Percentiles rank a stretch among this genome's conserved stretches.
phyloP scores from a whole-genome alignment of 106 monocot genomes.

The Posidonia australis region DNA sequence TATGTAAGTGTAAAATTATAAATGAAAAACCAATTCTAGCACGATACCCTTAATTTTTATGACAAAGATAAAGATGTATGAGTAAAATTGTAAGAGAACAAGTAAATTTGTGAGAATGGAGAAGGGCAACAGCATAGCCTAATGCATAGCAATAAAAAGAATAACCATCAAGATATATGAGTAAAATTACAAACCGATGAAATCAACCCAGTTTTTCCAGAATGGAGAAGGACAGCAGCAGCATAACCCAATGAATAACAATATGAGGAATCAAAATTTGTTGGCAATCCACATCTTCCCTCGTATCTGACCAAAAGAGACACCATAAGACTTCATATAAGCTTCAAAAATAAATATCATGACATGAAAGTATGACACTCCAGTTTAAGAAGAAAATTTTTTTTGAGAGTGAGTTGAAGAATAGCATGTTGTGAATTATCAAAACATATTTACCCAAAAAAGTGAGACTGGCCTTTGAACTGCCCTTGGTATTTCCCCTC shows the following conservation, averaged over 20 bases:
- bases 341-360: neutral
- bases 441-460: conserved; percentile 92
- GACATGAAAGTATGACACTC: too few relatives aligned
- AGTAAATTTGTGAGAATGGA: too few relatives aligned
- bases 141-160: too few relatives aligned
- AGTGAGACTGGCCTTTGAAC: conserved; percentile 91
- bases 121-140: too few relatives aligned
- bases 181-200: conserved; percentile 48
- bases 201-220: conserved; percentile 89
- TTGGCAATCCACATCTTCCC: conserved; percentile 94
- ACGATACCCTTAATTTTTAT: too few relatives aligned
- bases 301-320: conserved; percentile 54
- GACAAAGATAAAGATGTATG: too few relatives aligned
- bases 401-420: too few relatives aligned
- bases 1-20: too few relatives aligned
- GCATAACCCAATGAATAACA: conserved; percentile 92
- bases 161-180: neutral
- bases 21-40: too few relatives aligned
- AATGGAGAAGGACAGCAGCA: conserved; percentile 76
- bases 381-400: too few relatives aligned
- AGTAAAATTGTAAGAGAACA: too few relatives aligned
- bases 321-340: neutral
- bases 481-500: conserved; percentile 51
- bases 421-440: conserved; percentile 17
- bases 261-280: conserved; percentile 91